These are phyloP conservation scores for Roridomyces roridus DNA, from an alignment of 768 basidiomycete species.

Conservation along the genomic window DNA sequence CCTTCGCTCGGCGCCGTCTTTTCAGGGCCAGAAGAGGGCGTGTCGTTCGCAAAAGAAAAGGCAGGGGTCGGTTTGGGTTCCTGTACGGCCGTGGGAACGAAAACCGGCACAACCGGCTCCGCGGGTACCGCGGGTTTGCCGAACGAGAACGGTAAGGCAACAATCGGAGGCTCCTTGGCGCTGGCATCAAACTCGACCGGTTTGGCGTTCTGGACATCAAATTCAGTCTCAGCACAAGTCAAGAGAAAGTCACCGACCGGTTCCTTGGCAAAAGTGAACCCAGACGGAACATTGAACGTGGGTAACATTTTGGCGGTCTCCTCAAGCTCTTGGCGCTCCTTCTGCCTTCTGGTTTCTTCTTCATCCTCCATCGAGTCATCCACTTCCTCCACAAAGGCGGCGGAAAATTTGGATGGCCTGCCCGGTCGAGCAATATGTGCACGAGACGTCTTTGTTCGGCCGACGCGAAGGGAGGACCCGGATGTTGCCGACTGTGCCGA, in stretches of 20 bases:
- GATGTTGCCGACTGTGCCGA: conserved; percentile 38
- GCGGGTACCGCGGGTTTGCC: conserved; percentile 37
- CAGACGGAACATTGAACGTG: conserved; percentile 62
- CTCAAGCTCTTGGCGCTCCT: conserved; percentile 55
- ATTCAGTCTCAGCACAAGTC: not conserved
- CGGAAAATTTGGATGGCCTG: conserved; percentile 65
- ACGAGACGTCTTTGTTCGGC: conserved; percentile 61
- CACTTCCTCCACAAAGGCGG: conserved; percentile 57
- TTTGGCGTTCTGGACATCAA: conserved; percentile 30
- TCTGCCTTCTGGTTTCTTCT: conserved; percentile 44
- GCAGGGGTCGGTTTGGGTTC: conserved; percentile 2
- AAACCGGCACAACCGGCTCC: conserved; percentile 5
- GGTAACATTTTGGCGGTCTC: conserved; percentile 63
- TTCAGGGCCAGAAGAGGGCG: not conserved
- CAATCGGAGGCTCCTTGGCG: conserved; percentile 72
- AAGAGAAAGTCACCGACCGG: conserved; percentile 41
- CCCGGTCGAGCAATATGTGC: conserved; percentile 67
- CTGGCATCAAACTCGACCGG: conserved; percentile 45
- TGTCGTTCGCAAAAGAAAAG: conserved; percentile 2
- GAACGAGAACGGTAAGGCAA: conserved; percentile 70
- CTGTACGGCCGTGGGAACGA: conserved; percentile 20
- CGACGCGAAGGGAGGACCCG: conserved; percentile 69
- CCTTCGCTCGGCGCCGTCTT: conserved; percentile 4
- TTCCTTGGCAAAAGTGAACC: conserved; percentile 72
- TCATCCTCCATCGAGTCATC: conserved; percentile 55